phyloP scores from a whole-genome alignment of 768 basidiomycete species.

The Hericium coralloides region DNA sequence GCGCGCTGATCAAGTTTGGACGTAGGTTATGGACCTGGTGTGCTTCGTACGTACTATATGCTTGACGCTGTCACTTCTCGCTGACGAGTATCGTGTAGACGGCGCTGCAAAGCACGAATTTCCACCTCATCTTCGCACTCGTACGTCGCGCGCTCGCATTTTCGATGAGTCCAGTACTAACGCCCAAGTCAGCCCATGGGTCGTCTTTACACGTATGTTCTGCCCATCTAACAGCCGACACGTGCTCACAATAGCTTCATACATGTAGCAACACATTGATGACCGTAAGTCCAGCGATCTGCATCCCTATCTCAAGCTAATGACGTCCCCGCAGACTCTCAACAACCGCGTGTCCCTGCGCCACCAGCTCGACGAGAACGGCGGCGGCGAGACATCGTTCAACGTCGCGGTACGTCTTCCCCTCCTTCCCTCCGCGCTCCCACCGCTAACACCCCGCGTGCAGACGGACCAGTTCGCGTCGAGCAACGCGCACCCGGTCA shows the following conservation, averaged over 20 bases:
- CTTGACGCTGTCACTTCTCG: background rate
- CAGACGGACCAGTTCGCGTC: background rate
- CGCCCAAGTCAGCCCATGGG: background rate
- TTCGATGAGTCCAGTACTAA: background rate
- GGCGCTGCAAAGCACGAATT: slow-evolving; percentile 15
- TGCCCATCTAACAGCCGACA: background rate
- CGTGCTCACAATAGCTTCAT: background rate
- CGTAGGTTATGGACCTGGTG: background rate
- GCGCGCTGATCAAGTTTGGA: background rate
- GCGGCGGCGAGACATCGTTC: background rate
- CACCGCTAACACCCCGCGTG: background rate
- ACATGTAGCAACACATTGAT: background rate
- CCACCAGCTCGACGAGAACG: background rate
- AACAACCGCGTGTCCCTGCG: background rate
- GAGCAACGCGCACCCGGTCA: background rate
- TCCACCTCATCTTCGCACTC: slow-evolving; percentile 26
- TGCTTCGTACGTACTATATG: background rate
- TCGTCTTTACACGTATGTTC: background rate
- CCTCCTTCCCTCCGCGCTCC: background rate
- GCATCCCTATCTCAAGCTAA: background rate
- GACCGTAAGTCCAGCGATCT: background rate
- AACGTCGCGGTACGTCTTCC: background rate
- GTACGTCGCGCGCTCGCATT: slow-evolving; percentile 10
- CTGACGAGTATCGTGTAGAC: background rate
- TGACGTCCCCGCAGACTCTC: background rate